Conservation (phyloP, 192 early-diverging fungal species). For the Gigaspora rosea region DNA sequence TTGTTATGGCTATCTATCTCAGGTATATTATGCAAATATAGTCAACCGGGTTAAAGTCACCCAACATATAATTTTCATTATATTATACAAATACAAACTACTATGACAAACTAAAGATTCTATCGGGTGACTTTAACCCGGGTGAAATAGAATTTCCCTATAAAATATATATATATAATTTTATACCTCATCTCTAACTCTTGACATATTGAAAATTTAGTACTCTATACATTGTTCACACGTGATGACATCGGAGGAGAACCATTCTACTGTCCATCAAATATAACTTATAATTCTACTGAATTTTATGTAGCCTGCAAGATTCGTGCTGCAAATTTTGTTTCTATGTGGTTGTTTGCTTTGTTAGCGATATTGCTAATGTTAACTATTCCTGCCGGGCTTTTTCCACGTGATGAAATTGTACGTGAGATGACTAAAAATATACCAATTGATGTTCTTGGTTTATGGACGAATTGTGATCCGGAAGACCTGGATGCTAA, state of each 20-base stretch:
- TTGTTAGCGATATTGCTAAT: background rate
- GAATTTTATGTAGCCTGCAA: background rate
- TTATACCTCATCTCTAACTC: background rate
- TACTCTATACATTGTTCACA: background rate
- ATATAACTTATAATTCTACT: background rate
- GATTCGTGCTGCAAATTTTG: conserved; percentile 8
- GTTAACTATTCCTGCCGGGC: background rate
- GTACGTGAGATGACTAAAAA: background rate
- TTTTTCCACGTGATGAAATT: background rate
- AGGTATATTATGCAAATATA: too few relatives aligned
- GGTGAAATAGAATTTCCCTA: too few relatives aligned
- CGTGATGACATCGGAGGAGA: background rate
- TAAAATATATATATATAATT: background rate
- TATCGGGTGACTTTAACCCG: too few relatives aligned
- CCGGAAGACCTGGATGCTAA: too few relatives aligned
- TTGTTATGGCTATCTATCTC: too few relatives aligned
- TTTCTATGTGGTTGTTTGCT: background rate
- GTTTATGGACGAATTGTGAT: too few relatives aligned
- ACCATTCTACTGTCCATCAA: conserved; percentile 10
- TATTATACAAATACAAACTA: too few relatives aligned
- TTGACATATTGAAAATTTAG: background rate
- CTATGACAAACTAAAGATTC: too few relatives aligned
- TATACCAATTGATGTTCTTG: too few relatives aligned
- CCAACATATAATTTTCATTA: too few relatives aligned
- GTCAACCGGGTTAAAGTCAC: too few relatives aligned